Evolutionary conservation across 805 yeast species (phyloP).

Genomic region (Kluyveromyces dobzhanskii): DNA sequence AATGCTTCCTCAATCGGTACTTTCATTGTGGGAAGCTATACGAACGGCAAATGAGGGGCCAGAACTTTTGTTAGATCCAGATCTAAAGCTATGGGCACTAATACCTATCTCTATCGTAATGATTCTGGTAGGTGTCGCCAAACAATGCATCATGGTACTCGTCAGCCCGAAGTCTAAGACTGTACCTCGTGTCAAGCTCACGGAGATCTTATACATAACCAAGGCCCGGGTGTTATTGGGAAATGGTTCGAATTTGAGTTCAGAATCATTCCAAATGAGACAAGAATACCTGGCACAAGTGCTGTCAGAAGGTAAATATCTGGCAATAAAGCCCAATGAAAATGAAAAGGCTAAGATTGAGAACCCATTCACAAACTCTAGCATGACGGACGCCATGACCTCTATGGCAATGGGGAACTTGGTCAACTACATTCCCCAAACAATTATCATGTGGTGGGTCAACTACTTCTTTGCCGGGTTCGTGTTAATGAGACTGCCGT

Average conservation of each 20-base stretch:
- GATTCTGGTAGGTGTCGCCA: slow-evolving; percentile 75
- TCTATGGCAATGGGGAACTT: slow-evolving; percentile 73
- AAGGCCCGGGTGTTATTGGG: slow-evolving; percentile 50
- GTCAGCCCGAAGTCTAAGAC: slow-evolving; percentile 52
- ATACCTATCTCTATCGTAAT: slow-evolving; percentile 84
- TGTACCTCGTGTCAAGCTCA: slow-evolving; percentile 40
- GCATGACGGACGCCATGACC: slow-evolving; percentile 62
- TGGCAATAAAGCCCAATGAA: slow-evolving; percentile 39
- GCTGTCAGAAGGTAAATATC: slow-evolving; percentile 46
- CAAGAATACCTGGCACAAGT: slow-evolving; percentile 39
- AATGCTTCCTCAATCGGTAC: neutral
- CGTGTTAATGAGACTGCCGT: slow-evolving; percentile 80
- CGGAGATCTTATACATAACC: slow-evolving; percentile 57
- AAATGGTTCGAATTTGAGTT: slow-evolving; percentile 45
- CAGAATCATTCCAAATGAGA: slow-evolving; percentile 45
- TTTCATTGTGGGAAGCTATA: neutral
- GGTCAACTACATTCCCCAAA: slow-evolving; percentile 83
- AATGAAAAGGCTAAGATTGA: slow-evolving; percentile 31
- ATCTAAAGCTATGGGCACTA: slow-evolving; percentile 80
- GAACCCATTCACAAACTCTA: slow-evolving; percentile 66
- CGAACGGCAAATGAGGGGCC: slow-evolving; percentile 30
- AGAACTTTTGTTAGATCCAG: slow-evolving; percentile 67
- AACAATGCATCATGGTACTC: slow-evolving; percentile 58
- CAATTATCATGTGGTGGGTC: slow-evolving; percentile 93
- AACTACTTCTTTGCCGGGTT: slow-evolving; percentile 89